Evolutionary conservation across 768 basidiomycete genomes (phyloP).

Genomic region (Suillus ampliporus): DNA sequence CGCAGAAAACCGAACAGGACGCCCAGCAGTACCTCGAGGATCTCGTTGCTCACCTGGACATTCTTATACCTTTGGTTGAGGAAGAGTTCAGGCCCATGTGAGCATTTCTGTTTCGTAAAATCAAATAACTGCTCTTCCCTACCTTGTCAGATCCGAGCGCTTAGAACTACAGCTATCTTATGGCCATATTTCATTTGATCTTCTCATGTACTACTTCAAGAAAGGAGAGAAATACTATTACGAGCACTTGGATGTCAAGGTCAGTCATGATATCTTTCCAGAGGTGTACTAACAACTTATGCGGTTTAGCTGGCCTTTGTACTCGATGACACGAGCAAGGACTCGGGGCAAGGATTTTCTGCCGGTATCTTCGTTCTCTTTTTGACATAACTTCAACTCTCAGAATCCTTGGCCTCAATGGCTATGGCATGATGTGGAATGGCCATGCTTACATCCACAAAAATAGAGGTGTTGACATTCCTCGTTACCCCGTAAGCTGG

Average conservation of each 20-base stretch:
- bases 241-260: not conserved
- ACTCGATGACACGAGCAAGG: not conserved
- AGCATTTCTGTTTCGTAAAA: not conserved
- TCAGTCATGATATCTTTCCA: not conserved
- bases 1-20: not conserved
- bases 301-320: constrained; percentile 2
- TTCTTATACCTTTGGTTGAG: constrained; percentile 18
- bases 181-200: constrained; percentile 25
- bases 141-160: constrained; percentile 19
- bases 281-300: not conserved
- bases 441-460: constrained; percentile 11
- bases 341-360: not conserved
- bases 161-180: constrained; percentile 20
- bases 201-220: constrained; percentile 22
- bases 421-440: constrained; percentile 14
- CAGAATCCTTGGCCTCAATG: not conserved
- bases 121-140: not conserved
- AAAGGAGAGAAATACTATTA: constrained; percentile 13
- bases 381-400: not conserved
- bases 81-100: constrained; percentile 25
- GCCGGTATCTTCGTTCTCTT: not conserved
- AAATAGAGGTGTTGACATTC: not conserved
- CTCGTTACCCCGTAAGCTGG: constrained; percentile 13
- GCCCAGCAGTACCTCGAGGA: constrained; percentile 15
- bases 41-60: constrained; percentile 15